Evolutionary conservation across 2,329 filamentous ascomycete species (phyloP).

Genomic region (Teratosphaeria destructans): DNA sequence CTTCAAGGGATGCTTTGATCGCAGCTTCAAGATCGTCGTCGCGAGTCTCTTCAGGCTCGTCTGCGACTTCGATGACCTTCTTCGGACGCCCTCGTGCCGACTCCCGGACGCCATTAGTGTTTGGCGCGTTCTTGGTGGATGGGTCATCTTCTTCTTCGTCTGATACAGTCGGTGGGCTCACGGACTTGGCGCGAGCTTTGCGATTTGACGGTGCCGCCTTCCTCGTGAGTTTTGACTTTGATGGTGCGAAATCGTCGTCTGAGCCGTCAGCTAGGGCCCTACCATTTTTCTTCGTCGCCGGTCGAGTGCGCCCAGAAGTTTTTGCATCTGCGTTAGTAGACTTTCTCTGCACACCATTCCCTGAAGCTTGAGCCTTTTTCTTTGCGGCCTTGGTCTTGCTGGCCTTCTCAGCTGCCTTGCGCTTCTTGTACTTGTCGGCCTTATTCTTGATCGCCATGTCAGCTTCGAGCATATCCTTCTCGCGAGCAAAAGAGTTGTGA

Average conservation of each 20-base stretch:
- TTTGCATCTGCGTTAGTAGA: constrained; percentile 2
- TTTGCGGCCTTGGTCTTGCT: constrained; percentile 18
- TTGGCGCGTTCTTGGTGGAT: neutral
- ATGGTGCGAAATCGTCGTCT: neutral
- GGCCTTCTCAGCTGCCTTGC: constrained; percentile 18
- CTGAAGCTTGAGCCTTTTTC: constrained; percentile 12
- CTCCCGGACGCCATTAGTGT: neutral
- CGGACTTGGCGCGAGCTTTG: neutral
- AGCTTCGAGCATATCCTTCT: constrained; percentile 64
- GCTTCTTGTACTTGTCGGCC: constrained; percentile 28
- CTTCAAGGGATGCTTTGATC: neutral
- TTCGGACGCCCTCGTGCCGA: neutral
- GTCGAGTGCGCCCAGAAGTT: constrained; percentile 1
- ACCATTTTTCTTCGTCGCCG: neutral
- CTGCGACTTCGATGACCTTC: neutral
- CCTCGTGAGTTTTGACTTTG: neutral
- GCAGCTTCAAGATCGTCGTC: constrained; percentile 4
- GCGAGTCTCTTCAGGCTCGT: constrained; percentile 3
- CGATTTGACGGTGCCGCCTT: neutral
- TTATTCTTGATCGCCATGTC: constrained; percentile 55
- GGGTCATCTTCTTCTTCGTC: no score
- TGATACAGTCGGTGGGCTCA: neutral
- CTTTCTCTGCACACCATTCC: constrained; percentile 1
- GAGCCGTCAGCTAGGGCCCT: neutral
- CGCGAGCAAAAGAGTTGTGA: constrained; percentile 81